A percentile compares a stretch with the other conserved stretches of the same genome.
Evolutionary conservation across 192 early-diverging fungal genomes (phyloP).

Genomic region (Dissophora globulifera): DNA sequence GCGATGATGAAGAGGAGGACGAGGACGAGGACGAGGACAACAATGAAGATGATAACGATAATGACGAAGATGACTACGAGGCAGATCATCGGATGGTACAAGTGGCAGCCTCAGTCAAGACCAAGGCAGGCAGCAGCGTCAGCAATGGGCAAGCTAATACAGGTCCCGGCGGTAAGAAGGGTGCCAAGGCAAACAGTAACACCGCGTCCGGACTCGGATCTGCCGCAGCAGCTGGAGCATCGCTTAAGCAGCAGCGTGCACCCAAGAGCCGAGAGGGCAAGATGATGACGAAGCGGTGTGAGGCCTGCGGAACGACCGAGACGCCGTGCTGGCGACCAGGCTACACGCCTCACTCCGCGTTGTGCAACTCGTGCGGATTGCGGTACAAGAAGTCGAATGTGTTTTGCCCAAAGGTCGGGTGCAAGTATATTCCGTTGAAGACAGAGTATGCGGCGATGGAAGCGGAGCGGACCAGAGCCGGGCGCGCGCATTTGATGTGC

Average conservation of each 20-base stretch:
- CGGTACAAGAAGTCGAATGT: slow-evolving; percentile 58
- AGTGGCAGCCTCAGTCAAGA: too few species aligned
- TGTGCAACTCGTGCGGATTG: slow-evolving; percentile 57
- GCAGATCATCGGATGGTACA: too few species aligned
- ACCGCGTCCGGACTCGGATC: neutral
- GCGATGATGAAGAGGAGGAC: slow-evolving; percentile 2
- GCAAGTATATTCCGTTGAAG: slow-evolving; percentile 59
- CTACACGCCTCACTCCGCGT: slow-evolving; percentile 40
- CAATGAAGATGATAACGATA: too few species aligned
- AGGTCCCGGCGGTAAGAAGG: neutral
- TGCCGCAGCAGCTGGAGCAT: neutral
- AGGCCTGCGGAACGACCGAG: slow-evolving; percentile 49
- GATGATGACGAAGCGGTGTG: slow-evolving; percentile 37
- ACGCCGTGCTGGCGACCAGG: slow-evolving; percentile 59
- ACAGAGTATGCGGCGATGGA: slow-evolving; percentile 59
- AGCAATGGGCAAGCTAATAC: neutral
- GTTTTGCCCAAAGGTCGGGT: slow-evolving; percentile 51
- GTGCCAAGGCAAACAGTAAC: slow-evolving; percentile 6
- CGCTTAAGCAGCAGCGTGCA: neutral
- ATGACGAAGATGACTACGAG: too few species aligned
- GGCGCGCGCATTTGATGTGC: slow-evolving; percentile 32
- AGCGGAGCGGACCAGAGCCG: slow-evolving; percentile 26
- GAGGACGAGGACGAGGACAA: slow-evolving; percentile 4
- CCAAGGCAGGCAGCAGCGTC: neutral
- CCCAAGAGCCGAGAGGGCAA: slow-evolving; percentile 17